phyloP scores from a whole-genome alignment of 805 yeast genomes.

The Alloascoidea africana region DNA sequence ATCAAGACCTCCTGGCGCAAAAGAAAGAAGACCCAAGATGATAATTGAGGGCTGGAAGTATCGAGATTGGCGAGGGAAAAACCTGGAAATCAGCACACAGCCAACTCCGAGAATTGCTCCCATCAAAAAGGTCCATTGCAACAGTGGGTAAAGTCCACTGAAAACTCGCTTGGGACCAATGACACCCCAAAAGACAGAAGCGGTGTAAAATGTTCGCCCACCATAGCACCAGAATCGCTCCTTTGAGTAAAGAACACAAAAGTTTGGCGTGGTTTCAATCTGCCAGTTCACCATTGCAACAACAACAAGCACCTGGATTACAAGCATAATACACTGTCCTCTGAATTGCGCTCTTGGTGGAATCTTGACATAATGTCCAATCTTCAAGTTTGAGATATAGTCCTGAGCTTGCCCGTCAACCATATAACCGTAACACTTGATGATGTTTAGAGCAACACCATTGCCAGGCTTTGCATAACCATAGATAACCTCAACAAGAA shows the following conservation, averaged over 20 bases:
- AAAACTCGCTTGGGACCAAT: conserved; percentile 42
- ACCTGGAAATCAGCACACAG: conserved; percentile 7
- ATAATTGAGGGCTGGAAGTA: conserved; percentile 29
- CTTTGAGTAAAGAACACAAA: conserved; percentile 22
- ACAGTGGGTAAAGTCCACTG: conserved; percentile 26
- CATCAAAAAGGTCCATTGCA: conserved; percentile 30
- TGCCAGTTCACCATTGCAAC: background rate
- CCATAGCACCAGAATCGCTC: conserved; percentile 27
- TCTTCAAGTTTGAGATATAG: conserved; percentile 37
- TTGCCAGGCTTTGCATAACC: conserved; percentile 40
- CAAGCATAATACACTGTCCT: conserved; percentile 12
- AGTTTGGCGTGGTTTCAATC: conserved; percentile 2
- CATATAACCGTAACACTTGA: conserved; percentile 39
- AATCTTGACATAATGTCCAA: conserved; percentile 21
- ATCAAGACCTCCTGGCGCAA: conserved; percentile 9
- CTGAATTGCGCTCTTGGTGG: conserved; percentile 27
- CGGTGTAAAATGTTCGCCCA: conserved; percentile 26
- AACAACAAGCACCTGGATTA: background rate
- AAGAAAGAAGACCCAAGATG: conserved; percentile 26
- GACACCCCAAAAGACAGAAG: conserved; percentile 40
- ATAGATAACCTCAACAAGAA: conserved; percentile 27
- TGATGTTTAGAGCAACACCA: conserved; percentile 34
- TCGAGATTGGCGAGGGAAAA: conserved; percentile 2
- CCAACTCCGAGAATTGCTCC: conserved; percentile 21
- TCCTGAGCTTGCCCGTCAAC: conserved; percentile 50